Base-by-base conservation (phyloP, 306 rosid species). In the Castanea mollissima region DNA sequence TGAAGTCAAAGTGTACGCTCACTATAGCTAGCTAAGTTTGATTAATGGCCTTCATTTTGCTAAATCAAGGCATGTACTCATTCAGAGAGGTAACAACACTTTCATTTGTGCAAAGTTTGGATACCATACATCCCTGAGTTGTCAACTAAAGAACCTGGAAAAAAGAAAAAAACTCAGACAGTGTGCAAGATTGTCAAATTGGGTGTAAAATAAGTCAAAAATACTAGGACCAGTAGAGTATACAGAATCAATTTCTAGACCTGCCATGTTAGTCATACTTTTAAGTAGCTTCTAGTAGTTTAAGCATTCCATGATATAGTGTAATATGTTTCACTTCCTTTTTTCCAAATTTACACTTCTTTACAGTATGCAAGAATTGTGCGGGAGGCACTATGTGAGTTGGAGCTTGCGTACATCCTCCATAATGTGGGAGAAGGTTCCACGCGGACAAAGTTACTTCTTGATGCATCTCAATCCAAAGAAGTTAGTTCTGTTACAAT, bases 371-470 rank as follows among this genome's bases (percentile, higher is more conserved):
- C 98, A 46, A 79, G 98, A 79, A 84, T 92, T 81, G 97, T 94
- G 55, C 98, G 97, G 11, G 97, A 94, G 83, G 98, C 98, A 46
- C 86, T 94, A n/a, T 94, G 98, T 25, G 98, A 94, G 76, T 84
- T 94, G 88, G 98, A 94, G 87, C 94, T 94, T 81, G 97, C 97
- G 52, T 94, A 92, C 88, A 80, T 89, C 81, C 92, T 94, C 60
- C 97, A 92, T 71, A 94, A 89, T 67, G 97, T 92, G 31, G 98
- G 98, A 70, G 86, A 89, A 86, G 97, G 98, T 38, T 94, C 98
- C 44, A 18, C 1, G 3, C 85, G 91, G 49, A 80, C 67, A 31
- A 85, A 90, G 74, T 76, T 87, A 27, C 93, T 92, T 14, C 58
- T 90, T 71, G 85, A 85, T 32, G 78, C 79, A 77, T 87, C 93